Percentiles rank a stretch among this genome's conserved stretches.
phyloP scores from a whole-genome alignment of 2,329 filamentous ascomycete species.

The Aspergillus sp. region DNA sequence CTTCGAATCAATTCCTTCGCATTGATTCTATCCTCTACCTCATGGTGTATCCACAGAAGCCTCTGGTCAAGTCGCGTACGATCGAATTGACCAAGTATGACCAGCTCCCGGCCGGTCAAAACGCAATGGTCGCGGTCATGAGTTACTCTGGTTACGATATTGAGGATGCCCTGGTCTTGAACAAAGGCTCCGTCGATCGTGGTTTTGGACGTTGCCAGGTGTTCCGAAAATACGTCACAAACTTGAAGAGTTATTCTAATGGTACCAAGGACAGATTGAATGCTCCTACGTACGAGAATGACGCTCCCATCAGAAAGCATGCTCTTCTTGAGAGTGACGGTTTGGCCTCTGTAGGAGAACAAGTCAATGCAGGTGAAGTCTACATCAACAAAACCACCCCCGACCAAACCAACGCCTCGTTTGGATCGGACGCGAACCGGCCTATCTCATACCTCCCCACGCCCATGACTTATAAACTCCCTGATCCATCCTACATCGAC shows the following conservation, averaged over 20 bases:
- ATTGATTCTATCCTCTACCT: conserved; percentile 96
- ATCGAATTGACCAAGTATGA: conserved; percentile 97
- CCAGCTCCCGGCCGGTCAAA: conserved; percentile 93
- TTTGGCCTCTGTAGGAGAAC: conserved; percentile 78
- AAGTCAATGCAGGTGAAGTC: conserved; percentile 71
- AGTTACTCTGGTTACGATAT: conserved; percentile 99
- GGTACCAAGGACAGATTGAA: conserved; percentile 58
- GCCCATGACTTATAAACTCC: conserved; percentile 67
- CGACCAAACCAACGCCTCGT: conserved; percentile 68
- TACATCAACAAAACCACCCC: conserved; percentile 90
- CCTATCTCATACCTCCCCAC: conserved; percentile 33
- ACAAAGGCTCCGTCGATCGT: conserved; percentile 91
- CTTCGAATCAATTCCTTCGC: conserved; percentile 94
- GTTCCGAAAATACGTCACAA: conserved; percentile 88
- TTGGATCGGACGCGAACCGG: conserved; percentile 55
- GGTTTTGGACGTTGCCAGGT: conserved; percentile 97
- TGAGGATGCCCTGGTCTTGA: conserved; percentile 92
- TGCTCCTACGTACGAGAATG: conserved; percentile 60
- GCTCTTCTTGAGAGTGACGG: conserved; percentile 77
- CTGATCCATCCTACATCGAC: conserved; percentile 85
- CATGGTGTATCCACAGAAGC: conserved; percentile 94
- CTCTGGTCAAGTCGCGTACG: conserved; percentile 94
- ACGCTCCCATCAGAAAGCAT: conserved; percentile 62
- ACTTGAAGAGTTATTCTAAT: conserved; percentile 85
- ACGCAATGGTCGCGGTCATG: conserved; percentile 97